A percentile compares a stretch with the other conserved stretches of the same genome.
Conservation (phyloP, 2,329 filamentous ascomycete species). For the Penicillium nordicum region DNA sequence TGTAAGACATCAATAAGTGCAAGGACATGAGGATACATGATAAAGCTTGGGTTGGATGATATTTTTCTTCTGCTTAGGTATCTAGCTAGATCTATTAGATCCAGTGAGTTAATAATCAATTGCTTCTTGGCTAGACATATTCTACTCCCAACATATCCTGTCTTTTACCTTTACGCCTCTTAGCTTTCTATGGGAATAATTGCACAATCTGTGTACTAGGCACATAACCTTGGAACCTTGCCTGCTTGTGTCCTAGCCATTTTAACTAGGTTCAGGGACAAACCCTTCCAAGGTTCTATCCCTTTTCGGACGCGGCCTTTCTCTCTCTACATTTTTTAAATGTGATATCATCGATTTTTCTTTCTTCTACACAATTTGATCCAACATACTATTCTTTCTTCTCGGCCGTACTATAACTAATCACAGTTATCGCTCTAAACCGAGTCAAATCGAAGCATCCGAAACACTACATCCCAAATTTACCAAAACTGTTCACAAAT, state of each 20-base stretch:
- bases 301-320: not conserved
- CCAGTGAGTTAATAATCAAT: not conserved
- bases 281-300: not conserved
- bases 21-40: not conserved
- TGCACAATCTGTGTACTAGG: not conserved
- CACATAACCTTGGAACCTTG: not conserved
- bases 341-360: not conserved
- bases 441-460: not conserved
- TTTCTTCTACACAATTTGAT: not conserved
- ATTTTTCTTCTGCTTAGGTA: not conserved
- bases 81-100: not conserved
- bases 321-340: not conserved
- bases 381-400: not conserved
- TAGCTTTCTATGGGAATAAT: not conserved
- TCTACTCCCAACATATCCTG: not conserved
- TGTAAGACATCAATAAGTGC: not conserved
- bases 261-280: not conserved
- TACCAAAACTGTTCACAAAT: not conserved
- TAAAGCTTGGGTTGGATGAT: not conserved
- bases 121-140: not conserved
- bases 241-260: no score
- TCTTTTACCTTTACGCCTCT: not conserved
- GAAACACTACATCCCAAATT: not conserved
- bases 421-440: no score
- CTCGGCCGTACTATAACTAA: not conserved